Percentiles rank a stretch among this genome's conserved stretches.
Conservation (phyloP, 2,329 filamentous ascomycete species). For the Sporothrix brunneoviolacea region DNA sequence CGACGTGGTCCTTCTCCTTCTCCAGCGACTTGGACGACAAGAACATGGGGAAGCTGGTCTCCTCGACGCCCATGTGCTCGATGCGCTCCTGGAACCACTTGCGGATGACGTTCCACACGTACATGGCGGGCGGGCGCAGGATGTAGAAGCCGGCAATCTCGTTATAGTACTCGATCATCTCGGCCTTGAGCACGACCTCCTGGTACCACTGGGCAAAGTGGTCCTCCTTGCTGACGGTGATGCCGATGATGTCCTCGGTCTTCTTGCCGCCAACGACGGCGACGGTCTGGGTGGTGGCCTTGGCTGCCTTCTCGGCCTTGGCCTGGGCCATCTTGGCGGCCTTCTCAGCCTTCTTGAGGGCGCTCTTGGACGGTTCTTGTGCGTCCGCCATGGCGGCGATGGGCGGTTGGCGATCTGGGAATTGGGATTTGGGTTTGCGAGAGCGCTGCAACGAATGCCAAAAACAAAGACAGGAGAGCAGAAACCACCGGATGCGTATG, state of each 20-base stretch:
- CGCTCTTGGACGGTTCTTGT: constrained; percentile 51
- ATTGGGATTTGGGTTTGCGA: no score
- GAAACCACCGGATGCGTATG: no score
- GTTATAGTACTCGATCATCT: constrained; percentile 92
- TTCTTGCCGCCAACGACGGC: constrained; percentile 54
- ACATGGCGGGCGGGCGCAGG: constrained; percentile 59
- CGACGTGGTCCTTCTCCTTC: constrained; percentile 90
- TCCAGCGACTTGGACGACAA: constrained; percentile 82
- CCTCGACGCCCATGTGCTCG: constrained; percentile 85
- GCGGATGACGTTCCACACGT: constrained; percentile 60
- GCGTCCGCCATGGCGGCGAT: constrained; percentile 22
- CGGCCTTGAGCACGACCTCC: constrained; percentile 92
- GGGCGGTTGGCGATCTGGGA: no score
- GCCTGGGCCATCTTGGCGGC: constrained; percentile 55
- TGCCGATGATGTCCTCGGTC: constrained; percentile 69
- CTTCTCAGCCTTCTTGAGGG: constrained; percentile 61
- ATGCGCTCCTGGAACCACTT: constrained; percentile 68
- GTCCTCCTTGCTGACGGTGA: constrained; percentile 75
- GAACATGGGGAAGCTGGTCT: constrained; percentile 96
- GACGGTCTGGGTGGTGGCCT: constrained; percentile 42
- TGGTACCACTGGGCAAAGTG: constrained; percentile 97
- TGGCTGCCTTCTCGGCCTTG: constrained; percentile 56
- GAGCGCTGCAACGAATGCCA: no score
- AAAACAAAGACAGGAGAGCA: no score
- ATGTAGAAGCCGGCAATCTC: constrained; percentile 98